Evolutionary conservation across 371 early-diverging fungal species (phyloP).

Genomic region (Cladochytrium tenue): DNA sequence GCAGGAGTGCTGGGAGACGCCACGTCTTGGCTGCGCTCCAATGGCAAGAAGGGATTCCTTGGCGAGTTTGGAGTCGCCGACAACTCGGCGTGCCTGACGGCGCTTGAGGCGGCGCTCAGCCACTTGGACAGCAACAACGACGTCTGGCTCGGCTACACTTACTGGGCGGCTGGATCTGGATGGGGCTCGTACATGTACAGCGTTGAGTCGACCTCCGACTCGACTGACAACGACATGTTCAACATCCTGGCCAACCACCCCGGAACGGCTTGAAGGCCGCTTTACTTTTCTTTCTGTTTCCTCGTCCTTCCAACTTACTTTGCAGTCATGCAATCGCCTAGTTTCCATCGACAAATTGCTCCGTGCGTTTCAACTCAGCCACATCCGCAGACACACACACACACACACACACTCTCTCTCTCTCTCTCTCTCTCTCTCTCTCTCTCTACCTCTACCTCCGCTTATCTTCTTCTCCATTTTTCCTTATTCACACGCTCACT

Average conservation of each 20-base stretch:
- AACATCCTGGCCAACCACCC: not conserved
- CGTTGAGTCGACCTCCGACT: not conserved
- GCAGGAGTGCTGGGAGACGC: slow-evolving; percentile 5
- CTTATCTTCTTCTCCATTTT: not conserved
- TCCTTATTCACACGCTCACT: not conserved
- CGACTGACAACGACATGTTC: not conserved
- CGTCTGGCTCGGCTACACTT: slow-evolving; percentile 17
- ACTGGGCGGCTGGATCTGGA: slow-evolving; percentile 26
- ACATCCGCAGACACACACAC: not conserved
- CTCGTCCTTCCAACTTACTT: not conserved
- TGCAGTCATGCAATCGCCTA: not conserved
- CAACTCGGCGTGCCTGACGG: slow-evolving; percentile 6
- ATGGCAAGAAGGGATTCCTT: slow-evolving; percentile 16
- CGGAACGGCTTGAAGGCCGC: not conserved
- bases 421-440: not conserved
- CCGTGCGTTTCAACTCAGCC: not conserved
- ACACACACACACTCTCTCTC: not conserved
- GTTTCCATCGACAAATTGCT: not conserved
- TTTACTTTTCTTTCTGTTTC: not conserved
- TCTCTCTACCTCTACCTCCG: not conserved
- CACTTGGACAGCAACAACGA: slow-evolving; percentile 20
- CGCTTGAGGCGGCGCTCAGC: slow-evolving; percentile 6
- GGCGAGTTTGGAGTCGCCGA: slow-evolving; percentile 18
- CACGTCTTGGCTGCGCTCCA: slow-evolving; percentile 19
- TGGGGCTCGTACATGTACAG: slow-evolving; percentile 8